Conservation (phyloP, 441 rosid genomes). For the Gossypium lobatum region DNA sequence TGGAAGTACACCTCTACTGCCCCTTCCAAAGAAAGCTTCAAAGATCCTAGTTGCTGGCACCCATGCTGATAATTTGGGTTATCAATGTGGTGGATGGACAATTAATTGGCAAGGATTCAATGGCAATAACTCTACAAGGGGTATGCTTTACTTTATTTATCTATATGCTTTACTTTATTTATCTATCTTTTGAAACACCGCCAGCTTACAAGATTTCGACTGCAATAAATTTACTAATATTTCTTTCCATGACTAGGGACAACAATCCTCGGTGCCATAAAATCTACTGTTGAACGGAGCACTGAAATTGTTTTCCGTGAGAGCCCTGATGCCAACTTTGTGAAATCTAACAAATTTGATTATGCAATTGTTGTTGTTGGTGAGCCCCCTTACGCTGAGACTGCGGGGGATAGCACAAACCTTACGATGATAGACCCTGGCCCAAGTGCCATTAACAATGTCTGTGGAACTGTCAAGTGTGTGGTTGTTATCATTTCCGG, state of each 20-base stretch:
- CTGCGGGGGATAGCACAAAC: slow-evolving; percentile 46
- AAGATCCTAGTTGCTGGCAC: slow-evolving; percentile 59
- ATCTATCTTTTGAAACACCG: neutral
- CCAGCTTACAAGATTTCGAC: neutral
- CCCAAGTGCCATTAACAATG: slow-evolving; percentile 40
- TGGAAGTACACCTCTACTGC: slow-evolving; percentile 45
- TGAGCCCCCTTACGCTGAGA: slow-evolving; percentile 58
- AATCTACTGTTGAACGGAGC: slow-evolving; percentile 43
- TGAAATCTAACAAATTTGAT: slow-evolving; percentile 48
- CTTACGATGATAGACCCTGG: slow-evolving; percentile 57
- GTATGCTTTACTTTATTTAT: neutral
- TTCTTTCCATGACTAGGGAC: slow-evolving; percentile 35
- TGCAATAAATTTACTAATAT: neutral
- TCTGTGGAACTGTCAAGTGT: slow-evolving; percentile 46
- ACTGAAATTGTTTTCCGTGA: slow-evolving; percentile 44
- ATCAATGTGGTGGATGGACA: slow-evolving; percentile 78
- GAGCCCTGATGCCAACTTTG: slow-evolving; percentile 45
- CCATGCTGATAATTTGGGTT: slow-evolving; percentile 70
- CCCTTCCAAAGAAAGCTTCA: slow-evolving; percentile 49
- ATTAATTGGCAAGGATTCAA: slow-evolving; percentile 58
- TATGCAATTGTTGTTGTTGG: slow-evolving; percentile 62
- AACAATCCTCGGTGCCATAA: slow-evolving; percentile 51
- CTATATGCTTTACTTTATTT: slow-evolving; percentile 14
- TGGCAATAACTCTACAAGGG: slow-evolving; percentile 54
- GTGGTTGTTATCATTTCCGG: slow-evolving; percentile 58